Percentiles rank a stretch among this genome's conserved stretches.
phyloP scores from a whole-genome alignment of 106 monocot genomes.

The Acanthochlamys bracteata region DNA sequence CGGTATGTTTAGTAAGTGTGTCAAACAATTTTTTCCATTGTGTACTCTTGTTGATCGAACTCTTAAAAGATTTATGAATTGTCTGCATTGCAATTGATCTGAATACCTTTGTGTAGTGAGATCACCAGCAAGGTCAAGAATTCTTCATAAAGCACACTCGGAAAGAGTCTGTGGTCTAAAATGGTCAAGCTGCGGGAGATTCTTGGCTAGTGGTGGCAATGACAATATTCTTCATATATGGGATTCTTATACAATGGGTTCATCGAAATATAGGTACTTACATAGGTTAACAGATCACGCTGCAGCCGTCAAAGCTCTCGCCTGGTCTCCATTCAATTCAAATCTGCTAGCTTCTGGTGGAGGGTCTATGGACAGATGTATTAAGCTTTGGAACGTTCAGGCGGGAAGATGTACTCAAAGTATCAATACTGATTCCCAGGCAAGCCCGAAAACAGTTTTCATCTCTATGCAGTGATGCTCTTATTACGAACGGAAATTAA shows the following conservation, averaged over 20 bases:
- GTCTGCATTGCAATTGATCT: too few relatives aligned
- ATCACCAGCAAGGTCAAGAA: constrained; percentile 18
- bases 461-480: neutral
- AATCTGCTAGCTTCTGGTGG: constrained; percentile 44
- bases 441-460: neutral
- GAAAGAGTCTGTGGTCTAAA: constrained; percentile 34
- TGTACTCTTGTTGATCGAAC: too few relatives aligned
- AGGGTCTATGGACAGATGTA: constrained; percentile 28
- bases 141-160: constrained; percentile 20
- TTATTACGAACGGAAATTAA: too few relatives aligned
- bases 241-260: constrained; percentile 18
- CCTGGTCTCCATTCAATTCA: constrained; percentile 46
- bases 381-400: constrained; percentile 41
- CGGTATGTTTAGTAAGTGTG: constrained; percentile 21
- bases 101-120: constrained; percentile 22
- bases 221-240: constrained; percentile 37
- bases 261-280: constrained; percentile 25
- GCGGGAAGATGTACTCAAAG: constrained; percentile 19
- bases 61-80: too few relatives aligned
- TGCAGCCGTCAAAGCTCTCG: constrained; percentile 38
- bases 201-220: constrained; percentile 45
- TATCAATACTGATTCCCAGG: constrained; percentile 32
- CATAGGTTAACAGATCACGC: constrained; percentile 31
- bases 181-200: constrained; percentile 33
- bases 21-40: too few relatives aligned